Conservation (phyloP, 768 basidiomycete genomes). For the Tulasnella calospora region DNA sequence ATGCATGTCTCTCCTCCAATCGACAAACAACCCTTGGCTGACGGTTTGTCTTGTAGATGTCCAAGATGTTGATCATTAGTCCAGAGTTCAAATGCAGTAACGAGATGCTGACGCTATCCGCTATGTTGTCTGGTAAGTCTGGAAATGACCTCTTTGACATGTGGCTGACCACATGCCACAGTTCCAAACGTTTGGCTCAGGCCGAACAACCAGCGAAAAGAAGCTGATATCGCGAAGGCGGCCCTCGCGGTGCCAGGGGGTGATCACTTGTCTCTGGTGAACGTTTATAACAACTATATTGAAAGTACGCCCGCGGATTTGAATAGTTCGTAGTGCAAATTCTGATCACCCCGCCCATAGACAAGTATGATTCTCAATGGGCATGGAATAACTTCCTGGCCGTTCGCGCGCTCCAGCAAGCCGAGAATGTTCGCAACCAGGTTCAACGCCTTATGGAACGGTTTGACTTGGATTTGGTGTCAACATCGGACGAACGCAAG, state of each 20-base stretch:
- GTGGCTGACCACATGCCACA: constrained; percentile 32
- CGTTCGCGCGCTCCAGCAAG: constrained; percentile 74
- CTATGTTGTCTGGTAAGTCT: constrained; percentile 84
- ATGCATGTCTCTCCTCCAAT: not conserved
- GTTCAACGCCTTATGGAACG: constrained; percentile 88
- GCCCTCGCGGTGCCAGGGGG: constrained; percentile 85
- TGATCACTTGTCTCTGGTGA: constrained; percentile 92
- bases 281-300: constrained; percentile 91
- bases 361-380: constrained; percentile 79
- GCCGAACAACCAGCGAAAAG: constrained; percentile 78
- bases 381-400: constrained; percentile 87
- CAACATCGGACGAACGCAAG: constrained; percentile 62
- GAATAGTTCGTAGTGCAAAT: not conserved
- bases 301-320: constrained; percentile 50
- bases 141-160: not conserved
- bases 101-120: constrained; percentile 89
- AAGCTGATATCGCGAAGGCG: constrained; percentile 90
- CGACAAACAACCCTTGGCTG: not conserved
- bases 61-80: constrained; percentile 90
- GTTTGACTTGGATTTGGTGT: constrained; percentile 71
- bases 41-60: constrained; percentile 47
- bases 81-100: constrained; percentile 96
- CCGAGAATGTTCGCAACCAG: constrained; percentile 89
- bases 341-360: constrained; percentile 39
- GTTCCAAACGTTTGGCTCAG: constrained; percentile 95